A percentile compares a stretch with the other conserved stretches of the same genome.
phyloP scores from a whole-genome alignment of 257 asterid species.

The Solanum megistacrolobum region DNA sequence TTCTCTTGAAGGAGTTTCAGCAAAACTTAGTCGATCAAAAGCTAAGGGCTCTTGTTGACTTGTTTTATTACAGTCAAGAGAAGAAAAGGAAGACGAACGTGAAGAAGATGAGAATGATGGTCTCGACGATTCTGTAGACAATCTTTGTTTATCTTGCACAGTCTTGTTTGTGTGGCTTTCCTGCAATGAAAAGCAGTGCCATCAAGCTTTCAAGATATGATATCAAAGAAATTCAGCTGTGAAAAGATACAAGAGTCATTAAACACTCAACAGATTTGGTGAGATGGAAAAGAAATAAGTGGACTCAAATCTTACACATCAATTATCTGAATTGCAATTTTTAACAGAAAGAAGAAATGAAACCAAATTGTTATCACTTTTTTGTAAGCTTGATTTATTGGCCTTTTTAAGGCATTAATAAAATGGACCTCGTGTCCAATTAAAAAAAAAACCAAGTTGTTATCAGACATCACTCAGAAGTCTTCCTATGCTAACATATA shows the following conservation, averaged over 20 bases:
- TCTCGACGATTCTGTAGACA: constrained; percentile 65
- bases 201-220: neutral
- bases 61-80: constrained; percentile 58
- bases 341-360: neutral
- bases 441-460: neutral
- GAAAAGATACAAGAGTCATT: neutral
- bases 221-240: neutral
- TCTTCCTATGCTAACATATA: neutral
- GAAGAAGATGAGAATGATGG: constrained; percentile 84
- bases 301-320: neutral
- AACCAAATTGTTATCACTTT: neutral
- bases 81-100: constrained; percentile 84
- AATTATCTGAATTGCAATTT: neutral
- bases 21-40: constrained; percentile 44
- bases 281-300: neutral
- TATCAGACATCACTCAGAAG: neutral
- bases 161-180: constrained; percentile 43
- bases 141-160: constrained; percentile 46
- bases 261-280: neutral
- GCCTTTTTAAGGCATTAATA: too few species aligned
- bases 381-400: too few species aligned
- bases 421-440: too few species aligned
- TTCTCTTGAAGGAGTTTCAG: constrained; percentile 63
- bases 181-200: constrained; percentile 20
- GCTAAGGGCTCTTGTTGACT: constrained; percentile 46